Percentiles rank a stretch among this genome's conserved stretches.
Evolutionary conservation across 2,329 filamentous ascomycete genomes (phyloP).

Genomic region (Ophiocordyceps sinensis): DNA sequence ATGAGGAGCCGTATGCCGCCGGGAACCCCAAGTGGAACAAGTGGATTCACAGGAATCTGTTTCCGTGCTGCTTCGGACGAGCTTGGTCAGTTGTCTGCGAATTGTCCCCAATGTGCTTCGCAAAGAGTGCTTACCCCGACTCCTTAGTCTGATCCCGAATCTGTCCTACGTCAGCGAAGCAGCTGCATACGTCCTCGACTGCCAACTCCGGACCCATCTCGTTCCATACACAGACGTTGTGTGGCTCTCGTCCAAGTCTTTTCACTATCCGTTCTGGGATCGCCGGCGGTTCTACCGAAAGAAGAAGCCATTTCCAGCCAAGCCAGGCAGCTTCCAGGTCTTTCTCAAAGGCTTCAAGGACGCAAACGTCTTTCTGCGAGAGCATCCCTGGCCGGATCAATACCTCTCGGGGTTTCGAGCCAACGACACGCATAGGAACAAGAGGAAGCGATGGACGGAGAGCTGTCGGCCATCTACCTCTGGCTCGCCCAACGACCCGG

Average conservation of each 20-base stretch:
- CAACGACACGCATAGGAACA: conserved; percentile 50
- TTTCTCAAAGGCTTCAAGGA: conserved; percentile 96
- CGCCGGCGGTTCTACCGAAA: conserved; percentile 76
- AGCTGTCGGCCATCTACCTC: conserved; percentile 54
- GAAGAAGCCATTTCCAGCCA: conserved; percentile 73
- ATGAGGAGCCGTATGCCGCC: conserved; percentile 94
- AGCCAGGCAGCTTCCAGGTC: conserved; percentile 92
- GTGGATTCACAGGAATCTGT: conserved; percentile 96
- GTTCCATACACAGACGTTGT: conserved; percentile 97
- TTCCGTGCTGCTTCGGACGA: conserved; percentile 92
- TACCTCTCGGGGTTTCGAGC: conserved; percentile 56
- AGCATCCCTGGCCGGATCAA: conserved; percentile 95
- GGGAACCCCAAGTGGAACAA: conserved; percentile 99
- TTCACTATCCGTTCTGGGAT: conserved; percentile 98
- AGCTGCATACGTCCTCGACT: conserved; percentile 88
- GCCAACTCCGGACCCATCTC: conserved; percentile 74
- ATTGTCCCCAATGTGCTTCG: background rate
- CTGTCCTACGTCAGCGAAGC: conserved; percentile 96
- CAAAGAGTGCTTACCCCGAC: background rate
- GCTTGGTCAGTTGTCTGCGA: conserved; percentile 47
- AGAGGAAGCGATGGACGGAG: conserved; percentile 64
- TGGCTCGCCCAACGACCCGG: conserved; percentile 42
- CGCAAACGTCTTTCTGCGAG: conserved; percentile 85
- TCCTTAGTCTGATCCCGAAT: conserved; percentile 72
- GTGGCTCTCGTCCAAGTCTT: conserved; percentile 86